Base-by-base conservation (phyloP, 2,329 filamentous ascomycete species). In the Trichophyton verrucosum region DNA sequence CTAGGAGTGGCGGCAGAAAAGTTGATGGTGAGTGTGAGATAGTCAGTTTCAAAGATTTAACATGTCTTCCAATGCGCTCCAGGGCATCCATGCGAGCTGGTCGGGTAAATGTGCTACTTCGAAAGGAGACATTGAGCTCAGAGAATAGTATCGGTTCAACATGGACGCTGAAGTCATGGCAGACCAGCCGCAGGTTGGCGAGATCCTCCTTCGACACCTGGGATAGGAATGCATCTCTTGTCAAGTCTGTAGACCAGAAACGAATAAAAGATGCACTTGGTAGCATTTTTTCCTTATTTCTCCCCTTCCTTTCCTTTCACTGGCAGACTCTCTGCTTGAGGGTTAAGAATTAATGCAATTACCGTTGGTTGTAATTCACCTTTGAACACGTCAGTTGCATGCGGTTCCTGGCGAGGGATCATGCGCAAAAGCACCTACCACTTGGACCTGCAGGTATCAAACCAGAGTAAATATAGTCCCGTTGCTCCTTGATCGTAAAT, bases 1-100 rank as follows among this genome's bases (percentile, higher is more conserved):
- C 86, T 44, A 95, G 80, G 53, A 96, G 81, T n/a, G 90, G 90
- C 15, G 90, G 88, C 7, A 95, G 79, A 70, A 91, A 91, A 47
- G 88, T 94, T 59, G 88, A 82, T n/a, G 82, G 76, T 4, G 83
- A 84, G 74, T 95, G 89, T 30, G 88, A 82, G 66, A 95, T 82
- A 70, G 80, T 81, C 75, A 96, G 95, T 61, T 82, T 88, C 60
- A 95, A 79, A 62, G 86, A 86, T 73, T 89, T 85, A 68, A 95
- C 82, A 72, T 92, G 84, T 66, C 85, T 85, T 61, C 90, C 91
- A 67, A 96, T 85, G 63, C 88, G 81, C 62, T 85, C 82, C 61
- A 96, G 79, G 24, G 89, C 89, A 63, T 87, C 83, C 66, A 94
- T 79, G 58, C 87, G 82, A 64, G 83, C 81, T 38, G 86, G 83